These are phyloP conservation scores for Penicillium pancosmium DNA, from an alignment of 495 filamentous ascomycete species.

Conservation along the genomic window DNA sequence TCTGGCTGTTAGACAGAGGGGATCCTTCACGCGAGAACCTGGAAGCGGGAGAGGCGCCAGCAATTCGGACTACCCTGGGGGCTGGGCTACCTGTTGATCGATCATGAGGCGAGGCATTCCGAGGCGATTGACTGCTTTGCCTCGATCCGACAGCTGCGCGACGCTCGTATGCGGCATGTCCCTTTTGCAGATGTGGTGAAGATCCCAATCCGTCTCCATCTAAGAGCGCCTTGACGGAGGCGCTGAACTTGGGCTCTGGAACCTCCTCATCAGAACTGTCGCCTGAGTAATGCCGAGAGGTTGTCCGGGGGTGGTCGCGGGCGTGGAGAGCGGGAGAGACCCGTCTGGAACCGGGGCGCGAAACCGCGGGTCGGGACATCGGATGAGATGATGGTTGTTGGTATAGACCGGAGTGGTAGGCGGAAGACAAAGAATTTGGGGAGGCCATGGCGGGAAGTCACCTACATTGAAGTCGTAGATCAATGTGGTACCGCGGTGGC, in stretches of 20 bases:
- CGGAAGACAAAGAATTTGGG: slow-evolving; percentile 40
- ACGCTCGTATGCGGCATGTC: slow-evolving; percentile 36
- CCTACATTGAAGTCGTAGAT: slow-evolving; percentile 39
- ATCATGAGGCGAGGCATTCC: slow-evolving; percentile 43
- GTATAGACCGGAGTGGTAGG: slow-evolving; percentile 39
- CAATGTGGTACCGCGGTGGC: slow-evolving; percentile 28
- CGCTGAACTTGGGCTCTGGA: slow-evolving; percentile 79
- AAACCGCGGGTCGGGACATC: slow-evolving; percentile 45
- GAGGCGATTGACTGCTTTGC: slow-evolving; percentile 40
- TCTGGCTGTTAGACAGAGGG: slow-evolving; percentile 36
- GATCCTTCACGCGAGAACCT: slow-evolving; percentile 41
- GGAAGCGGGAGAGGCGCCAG: slow-evolving; percentile 40
- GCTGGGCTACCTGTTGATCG: slow-evolving; percentile 48
- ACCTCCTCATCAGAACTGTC: slow-evolving; percentile 78
- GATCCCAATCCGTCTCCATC: slow-evolving; percentile 63
- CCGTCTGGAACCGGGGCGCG: slow-evolving; percentile 46
- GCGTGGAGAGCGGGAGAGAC: slow-evolving; percentile 39
- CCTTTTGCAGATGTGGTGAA: slow-evolving; percentile 52
- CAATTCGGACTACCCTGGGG: slow-evolving; percentile 62
- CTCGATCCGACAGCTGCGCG: slow-evolving; percentile 28
- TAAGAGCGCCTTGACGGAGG: slow-evolving; percentile 74
- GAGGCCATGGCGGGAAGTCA: slow-evolving; percentile 39
- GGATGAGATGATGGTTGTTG: slow-evolving; percentile 41
- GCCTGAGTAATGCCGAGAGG: slow-evolving; percentile 45
- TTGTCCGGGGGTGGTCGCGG: slow-evolving; percentile 25